These are phyloP conservation scores for Euryodendron excelsum DNA, from an alignment of 148 eudicot species.

Conservation along the genomic window DNA sequence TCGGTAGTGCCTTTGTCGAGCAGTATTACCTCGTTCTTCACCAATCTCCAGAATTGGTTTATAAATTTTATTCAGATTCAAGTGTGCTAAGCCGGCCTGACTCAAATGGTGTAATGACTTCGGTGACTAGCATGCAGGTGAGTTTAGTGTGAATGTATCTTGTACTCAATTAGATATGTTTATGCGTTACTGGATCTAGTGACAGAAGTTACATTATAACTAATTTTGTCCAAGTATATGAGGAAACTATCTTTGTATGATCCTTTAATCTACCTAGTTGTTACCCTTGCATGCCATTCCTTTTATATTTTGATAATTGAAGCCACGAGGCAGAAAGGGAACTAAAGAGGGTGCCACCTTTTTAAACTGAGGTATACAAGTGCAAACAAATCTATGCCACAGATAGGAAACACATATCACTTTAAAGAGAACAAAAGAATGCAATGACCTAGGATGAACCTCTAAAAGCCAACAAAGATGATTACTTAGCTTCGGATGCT, in stretches of 20 bases:
- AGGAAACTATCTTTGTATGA: neutral
- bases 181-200: neutral
- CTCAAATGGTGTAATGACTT: conserved; percentile 54
- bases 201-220: neutral
- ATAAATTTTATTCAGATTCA: conserved; percentile 71
- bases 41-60: conserved; percentile 62
- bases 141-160: conserved; percentile 13
- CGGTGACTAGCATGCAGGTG: conserved; percentile 80
- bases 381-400: neutral
- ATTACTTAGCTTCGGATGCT: neutral
- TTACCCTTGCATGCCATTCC: neutral
- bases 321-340: neutral
- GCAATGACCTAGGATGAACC: neutral
- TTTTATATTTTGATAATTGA: neutral
- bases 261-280: neutral
- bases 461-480: neutral
- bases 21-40: conserved; percentile 89
- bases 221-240: neutral
- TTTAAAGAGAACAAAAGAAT: neutral
- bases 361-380: neutral
- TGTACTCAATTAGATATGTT: neutral
- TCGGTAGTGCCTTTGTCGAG: conserved; percentile 81
- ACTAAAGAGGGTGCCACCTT: neutral
- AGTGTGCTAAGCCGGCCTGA: conserved; percentile 79
- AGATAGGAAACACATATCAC: neutral